Evolutionary conservation across 2,329 filamentous ascomycete genomes (phyloP).

Genomic region (Neurospora crassa): DNA sequence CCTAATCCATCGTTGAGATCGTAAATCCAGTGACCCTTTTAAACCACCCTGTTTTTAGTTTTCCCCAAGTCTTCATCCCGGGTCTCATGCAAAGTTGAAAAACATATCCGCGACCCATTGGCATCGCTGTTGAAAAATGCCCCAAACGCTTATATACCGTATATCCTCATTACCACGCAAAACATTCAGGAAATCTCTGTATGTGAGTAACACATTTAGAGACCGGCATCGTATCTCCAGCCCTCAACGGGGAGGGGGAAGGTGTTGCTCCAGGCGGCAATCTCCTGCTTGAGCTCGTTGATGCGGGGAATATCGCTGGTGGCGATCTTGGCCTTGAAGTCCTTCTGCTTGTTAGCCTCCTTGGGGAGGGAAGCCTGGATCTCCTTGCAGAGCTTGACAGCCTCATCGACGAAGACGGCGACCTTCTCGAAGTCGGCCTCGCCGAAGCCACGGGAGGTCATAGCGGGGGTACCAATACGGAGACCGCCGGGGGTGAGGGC

Average conservation of each 20-base stretch:
- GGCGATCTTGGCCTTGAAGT: constrained; percentile 92
- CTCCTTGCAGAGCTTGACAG: constrained; percentile 84
- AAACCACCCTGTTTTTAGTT: not conserved
- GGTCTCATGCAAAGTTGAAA: constrained; percentile 2
- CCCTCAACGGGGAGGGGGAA: constrained; percentile 89
- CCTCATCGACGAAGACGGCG: constrained; percentile 77
- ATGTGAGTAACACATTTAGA: constrained; percentile 30
- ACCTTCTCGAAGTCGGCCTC: constrained; percentile 88
- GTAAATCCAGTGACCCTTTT: not conserved
- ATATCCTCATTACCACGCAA: constrained; percentile 6
- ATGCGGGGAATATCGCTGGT: constrained; percentile 72
- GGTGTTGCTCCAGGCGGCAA: constrained; percentile 72
- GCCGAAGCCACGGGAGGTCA: constrained; percentile 92
- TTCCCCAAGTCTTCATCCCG: not conserved
- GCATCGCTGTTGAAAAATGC: constrained; percentile 13
- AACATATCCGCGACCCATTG: constrained; percentile 7
- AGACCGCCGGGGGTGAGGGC: constrained; percentile 90
- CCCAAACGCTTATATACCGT: not conserved
- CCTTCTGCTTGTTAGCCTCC: constrained; percentile 98
- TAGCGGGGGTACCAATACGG: constrained; percentile 92
- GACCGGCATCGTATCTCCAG: constrained; percentile 52
- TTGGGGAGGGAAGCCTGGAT: constrained; percentile 80
- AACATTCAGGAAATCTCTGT: constrained; percentile 6
- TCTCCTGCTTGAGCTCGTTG: constrained; percentile 78
- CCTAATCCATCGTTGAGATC: not conserved